phyloP scores from a whole-genome alignment of 176 grass and related monocot genomes.

The Aegilops sharonensis region DNA sequence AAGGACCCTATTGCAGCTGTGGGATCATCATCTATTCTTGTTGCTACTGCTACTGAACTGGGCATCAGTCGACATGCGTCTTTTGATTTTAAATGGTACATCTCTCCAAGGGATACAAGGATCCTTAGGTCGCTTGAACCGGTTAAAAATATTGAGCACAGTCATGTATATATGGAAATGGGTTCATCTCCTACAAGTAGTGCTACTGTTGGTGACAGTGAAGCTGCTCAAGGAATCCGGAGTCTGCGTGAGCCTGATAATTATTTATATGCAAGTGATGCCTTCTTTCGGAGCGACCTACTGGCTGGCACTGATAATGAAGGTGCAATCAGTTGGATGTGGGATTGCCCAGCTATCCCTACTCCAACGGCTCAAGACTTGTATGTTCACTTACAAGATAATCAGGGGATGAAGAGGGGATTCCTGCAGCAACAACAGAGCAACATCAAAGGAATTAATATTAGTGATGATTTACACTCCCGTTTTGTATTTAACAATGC shows the following conservation, averaged over 20 bases:
- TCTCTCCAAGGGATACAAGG: not conserved
- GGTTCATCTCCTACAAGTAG: too few relatives aligned
- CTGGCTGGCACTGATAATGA: not conserved
- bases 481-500: fast-evolving
- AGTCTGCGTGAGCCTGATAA: not conserved
- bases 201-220: too few relatives aligned
- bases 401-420: not conserved
- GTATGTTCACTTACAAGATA: not conserved
- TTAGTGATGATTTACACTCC: too few relatives aligned
- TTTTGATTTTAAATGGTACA: not conserved
- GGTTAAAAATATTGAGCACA: too few relatives aligned
- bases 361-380: fast-evolving
- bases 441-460: not conserved
- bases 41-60: not conserved
- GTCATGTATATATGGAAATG: too few relatives aligned
- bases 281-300: fast-evolving
- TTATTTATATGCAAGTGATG: not conserved
- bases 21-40: not conserved
- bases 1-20: not conserved
- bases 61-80: not conserved
- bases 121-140: too few relatives aligned
- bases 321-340: not conserved
- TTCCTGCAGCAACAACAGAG: not conserved
- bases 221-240: not conserved
- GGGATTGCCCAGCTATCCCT: not conserved